phyloP scores from a whole-genome alignment of 139 green algal species.

The Chlorella sp. region DNA sequence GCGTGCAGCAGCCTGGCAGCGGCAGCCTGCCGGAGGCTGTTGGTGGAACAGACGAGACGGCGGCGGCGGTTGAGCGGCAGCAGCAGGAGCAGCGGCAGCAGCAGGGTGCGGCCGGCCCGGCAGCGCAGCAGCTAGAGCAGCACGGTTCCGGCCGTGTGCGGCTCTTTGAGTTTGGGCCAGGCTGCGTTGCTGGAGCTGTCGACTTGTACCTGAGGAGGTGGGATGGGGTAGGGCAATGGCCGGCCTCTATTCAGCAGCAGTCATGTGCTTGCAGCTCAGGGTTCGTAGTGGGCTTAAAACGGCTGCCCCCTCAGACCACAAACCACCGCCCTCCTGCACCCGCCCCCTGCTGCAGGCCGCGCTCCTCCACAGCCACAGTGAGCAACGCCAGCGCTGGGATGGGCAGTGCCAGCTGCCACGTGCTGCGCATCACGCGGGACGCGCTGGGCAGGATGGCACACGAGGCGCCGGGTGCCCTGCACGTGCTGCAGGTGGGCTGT shows the following conservation, averaged over 20 bases:
- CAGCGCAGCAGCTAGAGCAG: background rate
- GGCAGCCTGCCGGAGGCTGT: background rate
- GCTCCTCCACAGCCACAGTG: background rate
- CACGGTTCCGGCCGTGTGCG: background rate
- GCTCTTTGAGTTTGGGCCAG: slow-evolving; percentile 14
- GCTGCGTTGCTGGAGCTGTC: background rate
- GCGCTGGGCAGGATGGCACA: slow-evolving; percentile 2
- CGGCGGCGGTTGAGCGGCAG: background rate
- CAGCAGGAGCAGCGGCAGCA: background rate
- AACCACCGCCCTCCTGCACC: background rate
- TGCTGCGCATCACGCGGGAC: background rate
- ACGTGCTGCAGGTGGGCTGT: slow-evolving; percentile 20
- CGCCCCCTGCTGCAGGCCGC: background rate
- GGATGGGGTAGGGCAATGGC: no score
- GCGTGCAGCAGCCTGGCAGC: background rate
- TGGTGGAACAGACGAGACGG: background rate
- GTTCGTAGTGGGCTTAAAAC: no score
- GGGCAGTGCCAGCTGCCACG: slow-evolving; percentile 2
- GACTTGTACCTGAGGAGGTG: background rate
- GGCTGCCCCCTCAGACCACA: no score
- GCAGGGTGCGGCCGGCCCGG: background rate
- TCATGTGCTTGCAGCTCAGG: no score
- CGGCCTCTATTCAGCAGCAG: no score
- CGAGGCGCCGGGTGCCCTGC: slow-evolving; percentile 7
- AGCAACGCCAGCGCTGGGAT: background rate